Conservation (phyloP, 257 asterid genomes). For the Nicotiana sylvestris region DNA sequence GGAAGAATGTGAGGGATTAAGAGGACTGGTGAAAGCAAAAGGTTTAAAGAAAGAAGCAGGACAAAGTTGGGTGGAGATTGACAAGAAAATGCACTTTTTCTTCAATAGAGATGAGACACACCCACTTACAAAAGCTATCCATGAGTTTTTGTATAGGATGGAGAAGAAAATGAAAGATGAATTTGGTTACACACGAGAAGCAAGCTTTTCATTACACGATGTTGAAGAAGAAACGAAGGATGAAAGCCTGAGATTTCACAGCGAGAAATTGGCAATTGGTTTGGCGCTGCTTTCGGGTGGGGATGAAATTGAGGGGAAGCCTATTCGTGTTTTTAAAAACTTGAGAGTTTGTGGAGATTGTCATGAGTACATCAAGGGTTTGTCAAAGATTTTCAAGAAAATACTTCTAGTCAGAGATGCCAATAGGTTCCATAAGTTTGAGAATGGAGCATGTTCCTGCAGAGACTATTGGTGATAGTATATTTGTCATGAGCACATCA, state of each 20-base stretch:
- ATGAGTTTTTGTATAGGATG: constrained; percentile 33
- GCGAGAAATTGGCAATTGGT: constrained; percentile 51
- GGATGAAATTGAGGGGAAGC: constrained; percentile 20
- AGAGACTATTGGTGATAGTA: constrained; percentile 41
- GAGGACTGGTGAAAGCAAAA: constrained; percentile 36
- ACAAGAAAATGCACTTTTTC: constrained; percentile 43
- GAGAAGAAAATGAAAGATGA: constrained; percentile 38
- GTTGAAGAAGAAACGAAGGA: constrained; percentile 45
- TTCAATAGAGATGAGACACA: constrained; percentile 41
- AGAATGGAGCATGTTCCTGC: constrained; percentile 44
- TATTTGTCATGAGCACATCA: too few species aligned
- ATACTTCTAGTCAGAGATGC: constrained; percentile 45
- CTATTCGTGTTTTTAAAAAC: constrained; percentile 40
- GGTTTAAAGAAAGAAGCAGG: constrained; percentile 58
- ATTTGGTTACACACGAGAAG: constrained; percentile 33
- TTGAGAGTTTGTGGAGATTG: constrained; percentile 56
- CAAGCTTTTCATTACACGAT: constrained; percentile 43
- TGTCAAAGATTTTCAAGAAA: constrained; percentile 36
- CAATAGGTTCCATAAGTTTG: constrained; percentile 45
- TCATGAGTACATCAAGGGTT: constrained; percentile 46
- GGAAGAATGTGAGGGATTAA: constrained; percentile 49
- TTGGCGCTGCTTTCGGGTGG: constrained; percentile 34
- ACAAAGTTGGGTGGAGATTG: constrained; percentile 51
- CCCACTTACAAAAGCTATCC: constrained; percentile 29
- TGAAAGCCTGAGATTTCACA: constrained; percentile 46